A percentile compares a stretch with the other conserved stretches of the same genome.
These are phyloP conservation scores for Volvox reticuliferus DNA, from an alignment of 139 green algal genomes.

Conservation along the genomic window DNA sequence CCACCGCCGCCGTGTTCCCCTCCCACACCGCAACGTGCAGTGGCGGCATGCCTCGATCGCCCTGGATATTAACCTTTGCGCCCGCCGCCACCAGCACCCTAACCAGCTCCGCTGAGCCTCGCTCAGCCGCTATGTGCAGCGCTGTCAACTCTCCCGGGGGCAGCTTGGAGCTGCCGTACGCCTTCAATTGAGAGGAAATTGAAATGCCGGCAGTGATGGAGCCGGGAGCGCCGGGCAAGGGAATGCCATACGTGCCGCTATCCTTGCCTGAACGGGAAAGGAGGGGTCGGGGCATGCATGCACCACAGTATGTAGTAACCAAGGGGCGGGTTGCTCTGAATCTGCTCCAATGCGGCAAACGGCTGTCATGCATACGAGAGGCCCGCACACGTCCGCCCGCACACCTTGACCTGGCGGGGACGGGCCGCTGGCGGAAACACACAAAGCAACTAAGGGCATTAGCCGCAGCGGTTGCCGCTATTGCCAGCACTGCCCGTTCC, in stretches of 20 bases:
- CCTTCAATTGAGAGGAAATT: background rate
- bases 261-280: background rate
- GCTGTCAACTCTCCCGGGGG: constrained; percentile 48
- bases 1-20: constrained; percentile 50
- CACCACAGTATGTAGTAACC: too few species aligned
- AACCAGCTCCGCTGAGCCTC: constrained; percentile 43
- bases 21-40: constrained; percentile 61
- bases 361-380: too few species aligned
- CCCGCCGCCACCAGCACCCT: constrained; percentile 48
- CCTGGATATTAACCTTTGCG: constrained; percentile 46
- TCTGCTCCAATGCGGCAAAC: too few species aligned
- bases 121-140: constrained; percentile 60
- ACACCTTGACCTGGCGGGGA: too few species aligned
- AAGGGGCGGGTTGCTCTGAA: too few species aligned
- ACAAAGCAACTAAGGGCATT: too few species aligned
- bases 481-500: too few species aligned
- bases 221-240: constrained; percentile 21
- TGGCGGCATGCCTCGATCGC: constrained; percentile 48
- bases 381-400: too few species aligned
- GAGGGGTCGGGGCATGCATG: too few species aligned
- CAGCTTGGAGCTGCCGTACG: constrained; percentile 38
- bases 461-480: too few species aligned
- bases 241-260: constrained; percentile 15
- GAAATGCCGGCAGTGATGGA: constrained; percentile 29
- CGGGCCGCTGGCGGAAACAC: too few species aligned